These are phyloP conservation scores for Podospora pseudopauciseta DNA, from an alignment of 495 filamentous ascomycete genomes.

Conservation along the genomic window DNA sequence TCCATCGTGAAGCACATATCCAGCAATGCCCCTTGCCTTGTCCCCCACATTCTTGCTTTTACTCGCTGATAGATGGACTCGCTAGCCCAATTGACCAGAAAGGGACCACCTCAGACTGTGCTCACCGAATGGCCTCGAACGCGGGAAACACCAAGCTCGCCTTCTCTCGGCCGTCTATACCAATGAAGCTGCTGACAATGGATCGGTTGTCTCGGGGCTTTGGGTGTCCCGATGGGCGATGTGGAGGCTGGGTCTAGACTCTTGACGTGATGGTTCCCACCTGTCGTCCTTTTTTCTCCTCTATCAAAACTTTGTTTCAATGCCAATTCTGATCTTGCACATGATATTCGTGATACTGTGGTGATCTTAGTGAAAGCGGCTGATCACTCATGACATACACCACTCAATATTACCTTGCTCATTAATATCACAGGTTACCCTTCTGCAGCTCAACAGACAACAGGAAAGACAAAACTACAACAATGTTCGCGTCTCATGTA, in stretches of 20 bases:
- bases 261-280: neutral
- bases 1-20: slow-evolving; percentile 3
- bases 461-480: neutral
- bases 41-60: neutral
- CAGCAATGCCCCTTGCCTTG: neutral
- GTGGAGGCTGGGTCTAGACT: neutral
- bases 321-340: neutral
- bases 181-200: neutral
- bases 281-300: neutral
- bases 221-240: neutral
- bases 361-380: neutral
- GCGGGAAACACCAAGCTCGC: neutral
- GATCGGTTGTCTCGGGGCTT: neutral
- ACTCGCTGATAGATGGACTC: neutral
- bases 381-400: neutral
- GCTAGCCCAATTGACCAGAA: neutral
- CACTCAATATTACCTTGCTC: neutral
- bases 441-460: neutral
- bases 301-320: neutral
- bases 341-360: neutral
- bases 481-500: slow-evolving; percentile 7
- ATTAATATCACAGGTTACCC: neutral
- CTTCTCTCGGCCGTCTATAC: neutral
- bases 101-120: slow-evolving; percentile 5
- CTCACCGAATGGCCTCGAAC: slow-evolving; percentile 14